Percentiles rank a stretch among this genome's conserved stretches.
phyloP scores from a whole-genome alignment of 257 asterid species.

The Przewalskia tangutica region DNA sequence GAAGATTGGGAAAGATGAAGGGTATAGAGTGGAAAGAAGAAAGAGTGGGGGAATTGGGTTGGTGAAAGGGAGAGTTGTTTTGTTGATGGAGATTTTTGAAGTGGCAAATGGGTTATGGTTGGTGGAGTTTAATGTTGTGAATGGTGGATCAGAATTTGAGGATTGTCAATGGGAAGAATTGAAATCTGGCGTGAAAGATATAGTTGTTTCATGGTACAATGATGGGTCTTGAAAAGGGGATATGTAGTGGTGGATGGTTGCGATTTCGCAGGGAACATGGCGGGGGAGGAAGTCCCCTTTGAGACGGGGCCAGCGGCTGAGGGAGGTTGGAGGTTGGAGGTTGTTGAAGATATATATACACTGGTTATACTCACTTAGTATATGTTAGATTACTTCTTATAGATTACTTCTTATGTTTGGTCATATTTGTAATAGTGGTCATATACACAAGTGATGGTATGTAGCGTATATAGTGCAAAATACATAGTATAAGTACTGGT shows the following conservation, averaged over 20 bases:
- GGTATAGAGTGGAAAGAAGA: conserved; percentile 41
- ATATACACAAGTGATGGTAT: no score
- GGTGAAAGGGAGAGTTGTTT: conserved; percentile 40
- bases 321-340: background rate
- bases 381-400: no score
- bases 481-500: no score
- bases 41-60: conserved; percentile 48
- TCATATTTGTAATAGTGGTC: no score
- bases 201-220: conserved; percentile 38
- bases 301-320: background rate
- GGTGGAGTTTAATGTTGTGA: conserved; percentile 58
- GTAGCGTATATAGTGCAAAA: no score
- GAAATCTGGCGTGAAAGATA: conserved; percentile 37
- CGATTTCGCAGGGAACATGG: background rate
- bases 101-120: conserved; percentile 42
- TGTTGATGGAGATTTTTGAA: conserved; percentile 42
- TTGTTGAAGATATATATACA: no score
- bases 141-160: conserved; percentile 42
- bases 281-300: background rate
- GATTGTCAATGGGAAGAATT: conserved; percentile 58
- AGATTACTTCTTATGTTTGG: no score
- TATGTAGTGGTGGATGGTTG: background rate
- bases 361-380: no score
- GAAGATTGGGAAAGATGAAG: conserved; percentile 37
- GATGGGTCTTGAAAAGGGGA: conserved; percentile 21